These are phyloP conservation scores for Saksenaea oblongispora DNA, from an alignment of 371 early-diverging fungal species.

Conservation along the genomic window DNA sequence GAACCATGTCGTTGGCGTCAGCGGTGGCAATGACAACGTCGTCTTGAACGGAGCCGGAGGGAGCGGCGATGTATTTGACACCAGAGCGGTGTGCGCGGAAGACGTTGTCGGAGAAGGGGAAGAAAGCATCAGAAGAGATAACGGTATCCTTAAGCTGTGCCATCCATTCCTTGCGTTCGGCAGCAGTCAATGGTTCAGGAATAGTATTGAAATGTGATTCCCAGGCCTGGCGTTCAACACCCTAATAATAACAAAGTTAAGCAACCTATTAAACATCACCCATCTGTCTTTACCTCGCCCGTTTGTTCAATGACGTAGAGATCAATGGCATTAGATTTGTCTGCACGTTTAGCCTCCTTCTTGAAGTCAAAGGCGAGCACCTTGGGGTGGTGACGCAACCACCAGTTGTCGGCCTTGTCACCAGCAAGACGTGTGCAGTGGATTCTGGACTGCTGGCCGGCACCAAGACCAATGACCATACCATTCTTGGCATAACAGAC, in stretches of 20 bases:
- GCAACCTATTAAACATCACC: neutral
- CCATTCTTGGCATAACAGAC: slow-evolving; percentile 98
- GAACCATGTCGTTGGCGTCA: slow-evolving; percentile 79
- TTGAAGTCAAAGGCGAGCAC: slow-evolving; percentile 87
- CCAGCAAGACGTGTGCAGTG: slow-evolving; percentile 98
- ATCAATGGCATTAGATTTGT: slow-evolving; percentile 97
- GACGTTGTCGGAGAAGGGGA: slow-evolving; percentile 97
- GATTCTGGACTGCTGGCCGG: slow-evolving; percentile 97
- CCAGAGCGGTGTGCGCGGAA: slow-evolving; percentile 88
- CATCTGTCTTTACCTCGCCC: slow-evolving; percentile 50
- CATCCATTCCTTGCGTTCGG: slow-evolving; percentile 82
- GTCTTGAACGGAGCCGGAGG: slow-evolving; percentile 92
- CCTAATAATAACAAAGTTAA: slow-evolving; percentile 20
- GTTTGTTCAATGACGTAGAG: slow-evolving; percentile 86
- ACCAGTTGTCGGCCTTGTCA: slow-evolving; percentile 98
- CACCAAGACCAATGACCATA: slow-evolving; percentile 97
- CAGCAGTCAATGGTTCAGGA: slow-evolving; percentile 79
- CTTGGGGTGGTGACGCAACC: slow-evolving; percentile 94
- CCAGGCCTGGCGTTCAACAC: slow-evolving; percentile 80
- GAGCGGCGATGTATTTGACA: slow-evolving; percentile 87
- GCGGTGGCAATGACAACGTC: slow-evolving; percentile 82
- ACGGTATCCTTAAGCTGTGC: slow-evolving; percentile 72
- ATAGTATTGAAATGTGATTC: slow-evolving; percentile 76
- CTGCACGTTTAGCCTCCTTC: slow-evolving; percentile 87
- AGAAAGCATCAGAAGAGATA: slow-evolving; percentile 95